Conservation (phyloP, 768 basidiomycete species). For the Rhizopogon roseolus region DNA sequence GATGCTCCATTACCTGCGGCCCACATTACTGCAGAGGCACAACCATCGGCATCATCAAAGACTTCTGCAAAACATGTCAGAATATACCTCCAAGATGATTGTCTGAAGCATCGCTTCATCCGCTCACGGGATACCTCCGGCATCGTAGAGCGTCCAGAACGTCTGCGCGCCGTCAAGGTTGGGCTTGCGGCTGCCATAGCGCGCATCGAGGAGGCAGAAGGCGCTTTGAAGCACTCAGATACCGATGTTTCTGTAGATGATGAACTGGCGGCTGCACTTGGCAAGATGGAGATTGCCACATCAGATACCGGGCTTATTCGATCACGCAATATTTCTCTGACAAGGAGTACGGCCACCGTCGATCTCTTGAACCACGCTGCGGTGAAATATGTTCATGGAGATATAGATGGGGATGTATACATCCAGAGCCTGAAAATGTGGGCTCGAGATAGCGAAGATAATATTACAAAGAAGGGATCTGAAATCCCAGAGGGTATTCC, state of each 20-base stretch:
- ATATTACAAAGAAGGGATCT: constrained; percentile 54
- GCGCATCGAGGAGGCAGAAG: constrained; percentile 46
- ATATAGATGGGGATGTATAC: constrained; percentile 62
- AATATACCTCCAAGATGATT: constrained; percentile 63
- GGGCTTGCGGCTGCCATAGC: constrained; percentile 81
- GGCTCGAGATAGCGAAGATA: constrained; percentile 54
- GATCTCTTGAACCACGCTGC: constrained; percentile 58
- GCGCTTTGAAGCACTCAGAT: neutral
- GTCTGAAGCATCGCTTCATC: constrained; percentile 72
- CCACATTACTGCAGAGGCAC: neutral
- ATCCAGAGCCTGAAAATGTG: constrained; percentile 58
- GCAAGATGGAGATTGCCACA: constrained; percentile 33
- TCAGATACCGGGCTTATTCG: constrained; percentile 19
- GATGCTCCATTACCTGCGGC: neutral
- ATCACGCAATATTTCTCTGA: constrained; percentile 26
- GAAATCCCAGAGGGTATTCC: constrained; percentile 73
- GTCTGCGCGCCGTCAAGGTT: constrained; percentile 76
- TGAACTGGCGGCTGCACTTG: constrained; percentile 43
- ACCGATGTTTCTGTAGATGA: constrained; percentile 23
- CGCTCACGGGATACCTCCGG: constrained; percentile 67
- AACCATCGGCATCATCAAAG: neutral
- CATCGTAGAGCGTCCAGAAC: constrained; percentile 89
- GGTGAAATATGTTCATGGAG: constrained; percentile 71
- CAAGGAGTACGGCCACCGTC: constrained; percentile 46
- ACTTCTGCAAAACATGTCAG: neutral